phyloP scores from a whole-genome alignment of 129 eudicot genomes.

The Lactuca saligna region DNA sequence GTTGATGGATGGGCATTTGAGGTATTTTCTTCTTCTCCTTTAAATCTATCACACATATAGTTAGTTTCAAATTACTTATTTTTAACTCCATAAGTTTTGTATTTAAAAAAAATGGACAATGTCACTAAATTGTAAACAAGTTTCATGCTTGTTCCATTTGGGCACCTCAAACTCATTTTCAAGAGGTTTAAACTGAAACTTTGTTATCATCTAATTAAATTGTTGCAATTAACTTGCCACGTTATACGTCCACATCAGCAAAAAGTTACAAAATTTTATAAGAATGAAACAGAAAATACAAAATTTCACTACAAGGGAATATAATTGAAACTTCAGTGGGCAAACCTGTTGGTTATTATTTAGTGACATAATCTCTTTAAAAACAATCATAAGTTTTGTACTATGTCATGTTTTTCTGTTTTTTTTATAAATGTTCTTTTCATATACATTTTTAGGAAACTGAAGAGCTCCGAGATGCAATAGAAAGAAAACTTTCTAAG shows the following conservation, averaged over 20 bases:
- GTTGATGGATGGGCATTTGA: slow-evolving; percentile 97
- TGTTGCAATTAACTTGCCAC: background rate
- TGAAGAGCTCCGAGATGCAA: slow-evolving; percentile 63
- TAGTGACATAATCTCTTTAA: background rate
- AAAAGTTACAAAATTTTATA: too few relatives aligned
- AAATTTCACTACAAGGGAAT: background rate
- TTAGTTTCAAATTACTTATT: slow-evolving; percentile 13
- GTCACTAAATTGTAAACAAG: background rate
- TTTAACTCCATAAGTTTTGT: background rate
- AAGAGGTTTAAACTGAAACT: background rate
- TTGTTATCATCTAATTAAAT: background rate
- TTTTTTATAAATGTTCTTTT: background rate
- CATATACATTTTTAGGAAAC: slow-evolving; percentile 58
- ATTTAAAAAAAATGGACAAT: background rate
- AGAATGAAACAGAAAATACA: background rate
- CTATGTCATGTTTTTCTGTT: slow-evolving; percentile 1
- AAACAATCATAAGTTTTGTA: background rate
- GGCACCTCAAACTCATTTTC: background rate
- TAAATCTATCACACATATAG: slow-evolving; percentile 3
- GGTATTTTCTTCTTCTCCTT: slow-evolving; percentile 39
- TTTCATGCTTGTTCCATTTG: slow-evolving; percentile 6
- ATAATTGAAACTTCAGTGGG: too few relatives aligned
- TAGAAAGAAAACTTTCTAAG: slow-evolving; percentile 55
- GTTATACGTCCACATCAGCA: background rate
- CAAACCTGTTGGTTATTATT: too few relatives aligned